Conservation (phyloP, 352 stramenopile species). For the Pythium utonaiense region DNA sequence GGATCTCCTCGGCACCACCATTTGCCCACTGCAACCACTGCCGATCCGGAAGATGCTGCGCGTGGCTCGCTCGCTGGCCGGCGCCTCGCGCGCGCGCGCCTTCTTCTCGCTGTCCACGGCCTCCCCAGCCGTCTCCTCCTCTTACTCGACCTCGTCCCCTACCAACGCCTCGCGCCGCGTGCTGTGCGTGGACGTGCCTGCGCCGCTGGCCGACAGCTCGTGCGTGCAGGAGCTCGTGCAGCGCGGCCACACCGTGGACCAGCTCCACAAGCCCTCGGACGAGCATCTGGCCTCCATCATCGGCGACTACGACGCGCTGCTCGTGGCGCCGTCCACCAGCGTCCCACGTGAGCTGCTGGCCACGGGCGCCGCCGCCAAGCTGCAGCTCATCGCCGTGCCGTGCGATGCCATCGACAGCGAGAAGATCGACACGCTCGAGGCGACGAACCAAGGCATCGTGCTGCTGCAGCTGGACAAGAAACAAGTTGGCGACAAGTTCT, state of each 20-base stretch:
- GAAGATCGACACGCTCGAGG: constrained; percentile 68
- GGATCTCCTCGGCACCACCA: constrained; percentile 27
- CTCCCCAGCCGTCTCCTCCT: background rate
- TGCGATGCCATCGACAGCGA: constrained; percentile 54
- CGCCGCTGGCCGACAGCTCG: constrained; percentile 40
- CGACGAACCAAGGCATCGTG: constrained; percentile 70
- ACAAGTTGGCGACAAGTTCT: constrained; percentile 66
- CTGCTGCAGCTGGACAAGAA: constrained; percentile 76
- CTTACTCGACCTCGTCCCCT: background rate
- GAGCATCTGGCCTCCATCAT: constrained; percentile 32
- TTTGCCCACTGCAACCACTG: constrained; percentile 37
- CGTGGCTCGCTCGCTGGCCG: constrained; percentile 4
- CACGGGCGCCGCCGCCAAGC: constrained; percentile 34
- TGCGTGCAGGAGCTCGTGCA: constrained; percentile 71
- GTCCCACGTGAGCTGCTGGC: constrained; percentile 43
- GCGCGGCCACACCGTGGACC: constrained; percentile 60
- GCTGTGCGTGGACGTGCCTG: constrained; percentile 59
- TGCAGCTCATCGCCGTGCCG: constrained; percentile 57
- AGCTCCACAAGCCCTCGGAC: constrained; percentile 33
- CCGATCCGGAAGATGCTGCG: background rate
- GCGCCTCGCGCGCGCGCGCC: constrained; percentile 2
- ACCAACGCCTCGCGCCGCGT: constrained; percentile 33
- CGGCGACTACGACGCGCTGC: constrained; percentile 56
- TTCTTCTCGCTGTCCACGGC: constrained; percentile 13
- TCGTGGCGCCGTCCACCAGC: constrained; percentile 45